Evolutionary conservation across 768 basidiomycete genomes (phyloP).

Genomic region (Boletus rufocinnamomeus): DNA sequence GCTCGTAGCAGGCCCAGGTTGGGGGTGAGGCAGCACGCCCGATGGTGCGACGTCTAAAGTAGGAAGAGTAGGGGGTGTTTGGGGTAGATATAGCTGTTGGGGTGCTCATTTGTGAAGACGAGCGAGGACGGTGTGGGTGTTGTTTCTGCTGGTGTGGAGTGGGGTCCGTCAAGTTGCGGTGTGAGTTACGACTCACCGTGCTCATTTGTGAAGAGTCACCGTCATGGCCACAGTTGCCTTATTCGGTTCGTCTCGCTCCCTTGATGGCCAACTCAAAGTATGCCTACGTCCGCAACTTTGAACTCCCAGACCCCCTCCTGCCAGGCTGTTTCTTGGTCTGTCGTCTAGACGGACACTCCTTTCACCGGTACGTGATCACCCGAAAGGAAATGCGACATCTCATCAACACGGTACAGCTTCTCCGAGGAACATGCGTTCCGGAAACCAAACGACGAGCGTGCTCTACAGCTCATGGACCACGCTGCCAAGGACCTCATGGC

Average conservation of each 20-base stretch:
- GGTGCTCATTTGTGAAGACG: constrained; percentile 20
- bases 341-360: constrained; percentile 90
- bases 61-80: constrained; percentile 31
- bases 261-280: constrained; percentile 91
- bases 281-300: constrained; percentile 87
- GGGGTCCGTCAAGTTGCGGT: neutral
- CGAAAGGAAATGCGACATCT: neutral
- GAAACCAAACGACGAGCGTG: constrained; percentile 92
- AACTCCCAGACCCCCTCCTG: constrained; percentile 83
- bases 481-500: constrained; percentile 83
- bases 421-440: constrained; percentile 78
- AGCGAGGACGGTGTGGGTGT: neutral
- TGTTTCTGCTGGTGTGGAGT: neutral
- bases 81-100: constrained; percentile 25
- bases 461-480: constrained; percentile 88
- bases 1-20: constrained; percentile 90
- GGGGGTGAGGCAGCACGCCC: constrained; percentile 83
- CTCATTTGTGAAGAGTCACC: constrained; percentile 21
- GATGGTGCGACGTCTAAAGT: constrained; percentile 66
- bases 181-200: constrained; percentile 5
- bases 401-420: constrained; percentile 52
- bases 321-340: constrained; percentile 84
- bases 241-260: constrained; percentile 5
- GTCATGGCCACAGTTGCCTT: constrained; percentile 17
- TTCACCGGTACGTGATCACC: constrained; percentile 69